A percentile compares a stretch with the other conserved stretches of the same genome.
phyloP scores from a whole-genome alignment of 164 flowering plant species.

The Kalanchoe fedtschenkoi region DNA sequence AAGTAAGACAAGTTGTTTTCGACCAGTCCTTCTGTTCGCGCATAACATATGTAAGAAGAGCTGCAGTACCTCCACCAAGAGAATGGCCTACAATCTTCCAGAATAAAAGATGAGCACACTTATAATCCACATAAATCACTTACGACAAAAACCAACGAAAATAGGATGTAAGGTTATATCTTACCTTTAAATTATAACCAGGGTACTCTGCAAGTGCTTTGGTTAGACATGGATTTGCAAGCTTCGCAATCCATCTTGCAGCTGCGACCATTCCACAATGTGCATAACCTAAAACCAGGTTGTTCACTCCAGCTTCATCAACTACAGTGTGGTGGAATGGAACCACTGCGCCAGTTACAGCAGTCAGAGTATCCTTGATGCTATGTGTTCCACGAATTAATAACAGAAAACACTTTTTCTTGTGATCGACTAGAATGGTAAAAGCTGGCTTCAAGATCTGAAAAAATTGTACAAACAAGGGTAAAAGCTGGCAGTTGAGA shows the following conservation, averaged over 20 bases:
- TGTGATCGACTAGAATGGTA: slow-evolving; percentile 64
- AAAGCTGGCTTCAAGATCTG: slow-evolving; percentile 98
- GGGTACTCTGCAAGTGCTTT: slow-evolving; percentile 53
- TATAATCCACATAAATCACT: slow-evolving; percentile 3
- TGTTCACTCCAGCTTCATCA: slow-evolving; percentile 78
- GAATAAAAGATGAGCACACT: slow-evolving; percentile 6
- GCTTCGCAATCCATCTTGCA: slow-evolving; percentile 95
- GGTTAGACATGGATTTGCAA: slow-evolving; percentile 68
- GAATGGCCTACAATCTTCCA: slow-evolving; percentile 90
- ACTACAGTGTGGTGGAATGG: slow-evolving; percentile 95
- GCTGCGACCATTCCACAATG: slow-evolving; percentile 99
- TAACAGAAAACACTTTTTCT: slow-evolving; percentile 47
- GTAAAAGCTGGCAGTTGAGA: neutral
- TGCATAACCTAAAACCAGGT: slow-evolving; percentile 90
- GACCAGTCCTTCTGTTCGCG: slow-evolving; percentile 80
- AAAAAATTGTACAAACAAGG: slow-evolving; percentile 9
- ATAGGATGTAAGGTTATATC: neutral
- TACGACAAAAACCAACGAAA: neutral
- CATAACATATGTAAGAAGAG: slow-evolving; percentile 74
- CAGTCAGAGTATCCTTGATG: slow-evolving; percentile 90
- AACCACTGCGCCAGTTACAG: slow-evolving; percentile 93
- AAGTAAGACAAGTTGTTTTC: slow-evolving; percentile 69
- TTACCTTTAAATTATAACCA: slow-evolving; percentile 73
- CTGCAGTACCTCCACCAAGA: slow-evolving; percentile 98
- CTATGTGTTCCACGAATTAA: slow-evolving; percentile 97